Evolutionary conservation across 2,329 filamentous ascomycete species (phyloP).

Genomic region (Thelonectria olida): DNA sequence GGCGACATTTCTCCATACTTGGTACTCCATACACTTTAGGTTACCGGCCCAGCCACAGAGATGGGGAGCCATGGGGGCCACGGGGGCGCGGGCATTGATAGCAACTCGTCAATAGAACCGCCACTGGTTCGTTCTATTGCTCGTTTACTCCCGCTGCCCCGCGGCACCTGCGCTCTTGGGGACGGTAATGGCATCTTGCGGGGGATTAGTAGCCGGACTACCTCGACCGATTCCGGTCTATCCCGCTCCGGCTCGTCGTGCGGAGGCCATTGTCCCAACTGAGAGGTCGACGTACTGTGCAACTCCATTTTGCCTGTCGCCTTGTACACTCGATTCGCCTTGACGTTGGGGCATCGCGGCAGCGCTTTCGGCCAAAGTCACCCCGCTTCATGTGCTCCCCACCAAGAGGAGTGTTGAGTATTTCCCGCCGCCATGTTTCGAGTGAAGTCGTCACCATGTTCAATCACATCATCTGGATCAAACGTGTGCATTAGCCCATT

Average conservation of each 20-base stretch:
- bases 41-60: conserved; percentile 27
- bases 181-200: conserved; percentile 36
- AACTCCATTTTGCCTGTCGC: conserved; percentile 31
- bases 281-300: conserved; percentile 32
- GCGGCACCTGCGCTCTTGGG: conserved; percentile 34
- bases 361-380: conserved; percentile 32
- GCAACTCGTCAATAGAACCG: conserved; percentile 24
- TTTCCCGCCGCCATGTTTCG: conserved; percentile 38
- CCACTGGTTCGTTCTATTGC: conserved; percentile 32
- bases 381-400: conserved; percentile 33
- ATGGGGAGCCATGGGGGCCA: conserved; percentile 22
- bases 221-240: conserved; percentile 39
- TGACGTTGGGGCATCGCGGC: conserved; percentile 31
- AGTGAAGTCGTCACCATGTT: conserved; percentile 33
- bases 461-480: conserved; percentile 39
- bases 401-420: conserved; percentile 33
- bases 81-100: conserved; percentile 27
- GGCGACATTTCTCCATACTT: conserved; percentile 29
- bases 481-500: conserved; percentile 36
- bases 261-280: conserved; percentile 37
- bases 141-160: conserved; percentile 37
- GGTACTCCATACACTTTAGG: conserved; percentile 23
- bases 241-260: conserved; percentile 35
- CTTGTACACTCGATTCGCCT: conserved; percentile 27
- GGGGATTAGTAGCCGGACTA: conserved; percentile 32